phyloP scores from a whole-genome alignment of 495 filamentous ascomycete species.

The Hypoxylon cercidicola region DNA sequence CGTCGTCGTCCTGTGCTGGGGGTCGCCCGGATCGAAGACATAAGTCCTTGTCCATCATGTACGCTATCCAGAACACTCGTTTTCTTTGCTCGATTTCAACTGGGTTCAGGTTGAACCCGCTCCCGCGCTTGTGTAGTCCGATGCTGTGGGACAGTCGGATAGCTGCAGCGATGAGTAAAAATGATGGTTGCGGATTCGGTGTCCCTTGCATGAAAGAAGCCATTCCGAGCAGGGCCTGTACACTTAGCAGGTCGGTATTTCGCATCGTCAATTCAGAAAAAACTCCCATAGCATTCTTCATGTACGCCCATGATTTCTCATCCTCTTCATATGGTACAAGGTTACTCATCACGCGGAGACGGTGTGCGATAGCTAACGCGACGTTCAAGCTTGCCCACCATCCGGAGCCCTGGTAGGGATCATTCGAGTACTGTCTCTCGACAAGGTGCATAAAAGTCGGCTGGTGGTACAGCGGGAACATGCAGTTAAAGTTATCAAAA shows the following conservation, averaged over 20 bases:
- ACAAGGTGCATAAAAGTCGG: slow-evolving; percentile 98
- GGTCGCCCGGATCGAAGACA: slow-evolving; percentile 92
- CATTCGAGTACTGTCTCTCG: slow-evolving; percentile 87
- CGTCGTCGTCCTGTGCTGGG: slow-evolving; percentile 95
- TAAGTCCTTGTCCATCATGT: slow-evolving; percentile 94
- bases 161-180: slow-evolving; percentile 91
- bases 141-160: slow-evolving; percentile 94
- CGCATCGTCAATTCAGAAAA: slow-evolving; percentile 92
- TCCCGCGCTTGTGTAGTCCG: slow-evolving; percentile 91
- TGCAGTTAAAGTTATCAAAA: slow-evolving; percentile 98
- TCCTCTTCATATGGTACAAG: slow-evolving; percentile 90
- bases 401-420: slow-evolving; percentile 94
- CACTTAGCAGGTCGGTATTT: slow-evolving; percentile 94
- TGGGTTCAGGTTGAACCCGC: slow-evolving; percentile 87
- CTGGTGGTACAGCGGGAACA: slow-evolving; percentile 97
- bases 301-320: slow-evolving; percentile 89
- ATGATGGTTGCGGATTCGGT: slow-evolving; percentile 94
- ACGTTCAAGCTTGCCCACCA: slow-evolving; percentile 99
- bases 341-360: slow-evolving; percentile 95
- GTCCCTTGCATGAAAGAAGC: slow-evolving; percentile 96
- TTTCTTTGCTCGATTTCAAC: slow-evolving; percentile 95
- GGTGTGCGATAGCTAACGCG: slow-evolving; percentile 88
- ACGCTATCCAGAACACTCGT: slow-evolving; percentile 98
- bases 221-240: slow-evolving; percentile 97
- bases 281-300: slow-evolving; percentile 96